A percentile compares a stretch with the other conserved stretches of the same genome.
These are phyloP conservation scores for Coniochaeta ligniaria DNA, from an alignment of 2,329 filamentous ascomycete species.

Conservation along the genomic window DNA sequence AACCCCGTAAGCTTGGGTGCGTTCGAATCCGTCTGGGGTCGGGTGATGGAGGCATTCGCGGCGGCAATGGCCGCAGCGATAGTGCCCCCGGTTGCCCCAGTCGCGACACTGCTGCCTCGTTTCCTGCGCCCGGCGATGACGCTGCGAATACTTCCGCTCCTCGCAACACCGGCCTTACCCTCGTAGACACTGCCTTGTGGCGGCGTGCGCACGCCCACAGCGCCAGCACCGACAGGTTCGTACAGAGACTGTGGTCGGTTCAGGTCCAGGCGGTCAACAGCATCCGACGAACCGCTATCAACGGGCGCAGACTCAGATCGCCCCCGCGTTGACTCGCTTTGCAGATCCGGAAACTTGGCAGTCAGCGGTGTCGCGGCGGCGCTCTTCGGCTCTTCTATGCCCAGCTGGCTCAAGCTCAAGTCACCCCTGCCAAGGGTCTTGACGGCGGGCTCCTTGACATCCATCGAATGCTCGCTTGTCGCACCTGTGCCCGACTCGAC, in stretches of 20 bases:
- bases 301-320: conserved; percentile 54
- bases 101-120: conserved; percentile 73
- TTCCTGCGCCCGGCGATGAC: conserved; percentile 56
- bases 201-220: conserved; percentile 54
- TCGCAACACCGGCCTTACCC: conserved; percentile 51
- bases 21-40: conserved; percentile 48
- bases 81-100: conserved; percentile 46
- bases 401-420: conserved; percentile 81
- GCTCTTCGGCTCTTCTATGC: conserved; percentile 58
- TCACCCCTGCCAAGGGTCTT: conserved; percentile 87
- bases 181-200: conserved; percentile 59
- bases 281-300: conserved; percentile 26
- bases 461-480: conserved; percentile 31
- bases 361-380: conserved; percentile 48
- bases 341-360: conserved; percentile 43
- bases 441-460: conserved; percentile 66
- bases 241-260: conserved; percentile 42
- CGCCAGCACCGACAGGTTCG: conserved; percentile 30
- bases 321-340: conserved; percentile 30
- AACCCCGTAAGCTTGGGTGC: conserved; percentile 84
- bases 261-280: conserved; percentile 24
- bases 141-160: conserved; percentile 63
- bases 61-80: conserved; percentile 66
- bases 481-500: conserved; percentile 35
- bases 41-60: conserved; percentile 62